Percentiles rank a stretch among this genome's conserved stretches.
These are phyloP conservation scores for Phaeoacremonium minimum DNA, from an alignment of 2,329 filamentous ascomycete species.

Conservation along the genomic window DNA sequence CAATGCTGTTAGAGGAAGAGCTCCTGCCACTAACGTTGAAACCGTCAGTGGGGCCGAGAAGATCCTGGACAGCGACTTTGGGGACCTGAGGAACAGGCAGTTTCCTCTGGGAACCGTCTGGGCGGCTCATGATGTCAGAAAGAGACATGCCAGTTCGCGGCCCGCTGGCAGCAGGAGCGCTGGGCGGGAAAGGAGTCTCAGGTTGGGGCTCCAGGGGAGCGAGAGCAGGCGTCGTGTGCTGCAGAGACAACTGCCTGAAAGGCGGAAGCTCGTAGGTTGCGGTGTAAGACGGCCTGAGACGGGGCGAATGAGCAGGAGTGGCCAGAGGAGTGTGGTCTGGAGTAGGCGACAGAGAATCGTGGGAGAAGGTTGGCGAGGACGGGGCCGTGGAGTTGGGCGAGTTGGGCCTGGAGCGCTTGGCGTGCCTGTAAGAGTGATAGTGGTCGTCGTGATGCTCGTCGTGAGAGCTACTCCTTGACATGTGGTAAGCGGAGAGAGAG, in stretches of 20 bases:
- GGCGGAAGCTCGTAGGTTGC: constrained; percentile 78
- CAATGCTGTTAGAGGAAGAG: constrained; percentile 72
- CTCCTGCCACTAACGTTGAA: constrained; percentile 72
- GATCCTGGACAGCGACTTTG: constrained; percentile 82
- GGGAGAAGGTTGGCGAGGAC: constrained; percentile 92
- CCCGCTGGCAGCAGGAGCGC: constrained; percentile 29
- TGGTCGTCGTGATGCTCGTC: constrained; percentile 75
- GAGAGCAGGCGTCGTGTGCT: constrained; percentile 49
- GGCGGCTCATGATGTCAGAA: constrained; percentile 86
- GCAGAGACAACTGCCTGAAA: constrained; percentile 61
- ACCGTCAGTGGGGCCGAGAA: constrained; percentile 63
- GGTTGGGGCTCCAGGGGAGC: constrained; percentile 56
- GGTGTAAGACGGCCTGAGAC: constrained; percentile 68
- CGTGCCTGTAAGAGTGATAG: constrained; percentile 65
- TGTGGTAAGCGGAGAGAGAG: constrained; percentile 83
- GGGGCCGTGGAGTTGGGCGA: constrained; percentile 94
- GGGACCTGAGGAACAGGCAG: constrained; percentile 87
- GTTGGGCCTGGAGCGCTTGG: constrained; percentile 87
- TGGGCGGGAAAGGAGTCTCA: constrained; percentile 34
- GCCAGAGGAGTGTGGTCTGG: constrained; percentile 98
- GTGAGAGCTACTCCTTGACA: constrained; percentile 84
- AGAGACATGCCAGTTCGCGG: constrained; percentile 70
- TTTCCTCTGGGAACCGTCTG: constrained; percentile 85
- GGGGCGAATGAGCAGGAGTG: constrained; percentile 91
- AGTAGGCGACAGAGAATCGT: constrained; percentile 91